A percentile compares a stretch with the other conserved stretches of the same genome.
These are phyloP conservation scores for Peterozyma xylosa DNA, from an alignment of 805 yeast genomes.

Conservation along the genomic window DNA sequence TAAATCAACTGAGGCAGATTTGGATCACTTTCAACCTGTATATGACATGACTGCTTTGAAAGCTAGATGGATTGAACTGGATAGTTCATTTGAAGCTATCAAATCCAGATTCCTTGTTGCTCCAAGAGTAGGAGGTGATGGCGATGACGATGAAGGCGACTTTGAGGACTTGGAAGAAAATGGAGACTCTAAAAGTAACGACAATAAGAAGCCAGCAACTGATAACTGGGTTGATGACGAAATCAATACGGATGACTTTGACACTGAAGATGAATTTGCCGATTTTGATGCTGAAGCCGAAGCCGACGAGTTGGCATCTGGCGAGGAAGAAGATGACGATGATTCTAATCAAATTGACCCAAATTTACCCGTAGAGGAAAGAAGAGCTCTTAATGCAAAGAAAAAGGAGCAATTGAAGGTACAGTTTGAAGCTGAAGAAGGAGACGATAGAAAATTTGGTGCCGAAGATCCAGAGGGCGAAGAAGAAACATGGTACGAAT, in stretches of 20 bases:
- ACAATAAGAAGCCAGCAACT: constrained; percentile 12
- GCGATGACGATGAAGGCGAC: constrained; percentile 24
- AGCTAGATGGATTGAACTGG: constrained; percentile 30
- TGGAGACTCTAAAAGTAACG: constrained; percentile 11
- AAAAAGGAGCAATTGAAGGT: constrained; percentile 83
- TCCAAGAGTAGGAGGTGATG: constrained; percentile 33
- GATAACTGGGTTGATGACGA: constrained; percentile 21
- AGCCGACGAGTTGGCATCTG: constrained; percentile 28
- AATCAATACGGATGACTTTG: constrained; percentile 26
- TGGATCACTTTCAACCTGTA: constrained; percentile 29
- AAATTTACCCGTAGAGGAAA: constrained; percentile 56
- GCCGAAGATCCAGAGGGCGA: constrained; percentile 80
- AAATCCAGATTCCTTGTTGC: constrained; percentile 46
- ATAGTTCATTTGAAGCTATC: constrained; percentile 27
- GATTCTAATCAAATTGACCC: constrained; percentile 32
- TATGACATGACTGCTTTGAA: constrained; percentile 32
- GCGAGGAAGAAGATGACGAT: constrained; percentile 30
- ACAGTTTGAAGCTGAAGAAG: constrained; percentile 82
- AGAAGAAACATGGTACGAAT: constrained; percentile 96
- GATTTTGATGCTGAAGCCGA: constrained; percentile 46
- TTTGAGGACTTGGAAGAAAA: constrained; percentile 34
- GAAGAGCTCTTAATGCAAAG: constrained; percentile 74
- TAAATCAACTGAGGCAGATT: constrained; percentile 18
- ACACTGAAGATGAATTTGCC: constrained; percentile 38
- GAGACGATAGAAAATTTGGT: constrained; percentile 45